phyloP scores from a whole-genome alignment of 768 basidiomycete species.

The Mycena rosella region DNA sequence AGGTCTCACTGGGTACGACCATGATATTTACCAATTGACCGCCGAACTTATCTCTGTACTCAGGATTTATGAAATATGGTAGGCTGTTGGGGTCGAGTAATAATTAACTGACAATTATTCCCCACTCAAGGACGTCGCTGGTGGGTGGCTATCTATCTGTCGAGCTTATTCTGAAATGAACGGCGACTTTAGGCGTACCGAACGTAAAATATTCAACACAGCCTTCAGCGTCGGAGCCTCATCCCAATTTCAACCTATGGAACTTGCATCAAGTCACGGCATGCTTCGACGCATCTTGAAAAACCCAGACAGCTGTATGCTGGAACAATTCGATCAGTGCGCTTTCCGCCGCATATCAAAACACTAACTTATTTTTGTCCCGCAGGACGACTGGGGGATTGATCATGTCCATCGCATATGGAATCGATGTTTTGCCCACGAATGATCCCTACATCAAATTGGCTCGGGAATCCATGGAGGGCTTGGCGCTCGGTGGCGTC shows the following conservation, averaged over 20 bases:
- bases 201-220: too few species aligned
- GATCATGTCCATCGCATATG: slow-evolving; percentile 47
- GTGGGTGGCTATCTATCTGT: too few species aligned
- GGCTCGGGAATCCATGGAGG: slow-evolving; percentile 41
- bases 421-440: slow-evolving; percentile 44
- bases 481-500: slow-evolving; percentile 35
- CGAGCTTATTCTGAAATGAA: too few species aligned
- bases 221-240: too few species aligned
- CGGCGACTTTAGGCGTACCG: too few species aligned
- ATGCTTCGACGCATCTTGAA: too few species aligned
- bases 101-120: slow-evolving; percentile 17
- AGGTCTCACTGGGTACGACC: neutral
- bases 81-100: too few species aligned
- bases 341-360: slow-evolving; percentile 13
- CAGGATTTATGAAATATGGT: slow-evolving; percentile 31
- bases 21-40: slow-evolving; percentile 8
- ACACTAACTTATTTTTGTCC: neutral
- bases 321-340: too few species aligned
- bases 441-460: slow-evolving; percentile 49
- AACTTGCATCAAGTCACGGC: too few species aligned
- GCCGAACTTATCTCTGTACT: neutral
- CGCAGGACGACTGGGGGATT: slow-evolving; percentile 43
- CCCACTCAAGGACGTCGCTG: too few species aligned
- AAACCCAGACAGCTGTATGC: too few species aligned
- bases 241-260: too few species aligned